Evolutionary conservation across 306 rosid species (phyloP), one percentile per base, ranked within the genome.

Genomic region (Acacia melanoxylon): DNA sequence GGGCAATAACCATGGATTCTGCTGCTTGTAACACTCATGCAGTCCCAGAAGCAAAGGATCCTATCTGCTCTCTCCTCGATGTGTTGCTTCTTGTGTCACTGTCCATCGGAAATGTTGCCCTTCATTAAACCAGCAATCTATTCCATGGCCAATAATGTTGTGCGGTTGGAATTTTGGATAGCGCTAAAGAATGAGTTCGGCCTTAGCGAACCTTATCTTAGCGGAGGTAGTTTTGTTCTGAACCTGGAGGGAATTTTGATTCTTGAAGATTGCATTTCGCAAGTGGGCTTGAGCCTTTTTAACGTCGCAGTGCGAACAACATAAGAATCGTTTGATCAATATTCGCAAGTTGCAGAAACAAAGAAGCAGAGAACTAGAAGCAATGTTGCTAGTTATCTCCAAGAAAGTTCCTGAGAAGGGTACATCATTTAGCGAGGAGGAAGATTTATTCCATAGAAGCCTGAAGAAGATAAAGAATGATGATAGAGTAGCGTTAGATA

Each of bases 11-110:
- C 96, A 91, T 88, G 80, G 90, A 61, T 80, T 87, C 35, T 81
- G 85, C 74, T 79, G 83, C 81, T 87, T 68, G 41, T 74, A 61
- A 85, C 83, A 86, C 92, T 92, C 99, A 92, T 93, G 94, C 99
- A 93, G 94, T 76, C 92, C 70, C 85, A 72, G 70, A 79, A 45
- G 77, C 83, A 66, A 29, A 4, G 37, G 69, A 63, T 73, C 29
- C 59, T 40, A 37, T 56, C 61, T 15, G 66, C 14, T 72, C 0
- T 72, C 37, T 48, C 61, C 68, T 42, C 48, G 42, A 14, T 58
- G 27, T n/a, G 20, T 74, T 52, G 4, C 62, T 16, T 69, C 58
- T 12, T 51, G 80, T 37, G 6, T 51, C 72, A 52, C 62, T 24
- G 80, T 65, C 62, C 41, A 40, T 27, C 24, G 9, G 6, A 45